These are phyloP conservation scores for Fomitopsis palustris DNA, from an alignment of 1,284 basidiomycete species.

Conservation along the genomic window DNA sequence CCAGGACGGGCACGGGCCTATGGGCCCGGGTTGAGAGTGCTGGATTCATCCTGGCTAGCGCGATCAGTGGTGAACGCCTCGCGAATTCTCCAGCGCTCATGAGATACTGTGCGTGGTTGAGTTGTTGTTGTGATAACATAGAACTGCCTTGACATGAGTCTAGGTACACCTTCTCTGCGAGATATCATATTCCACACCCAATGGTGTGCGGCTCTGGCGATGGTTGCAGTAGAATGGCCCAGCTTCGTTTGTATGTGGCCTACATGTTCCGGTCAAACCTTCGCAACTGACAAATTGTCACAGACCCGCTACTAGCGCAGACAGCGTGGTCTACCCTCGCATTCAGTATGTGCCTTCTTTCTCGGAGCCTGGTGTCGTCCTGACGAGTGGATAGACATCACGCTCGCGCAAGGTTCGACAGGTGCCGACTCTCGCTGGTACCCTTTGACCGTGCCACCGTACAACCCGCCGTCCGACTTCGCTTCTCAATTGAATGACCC, in stretches of 20 bases:
- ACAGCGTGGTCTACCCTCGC: conserved; percentile 85
- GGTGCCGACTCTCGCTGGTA: conserved; percentile 55
- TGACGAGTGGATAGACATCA: conserved; percentile 56
- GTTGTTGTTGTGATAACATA: not conserved
- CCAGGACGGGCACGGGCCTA: conserved; percentile 51
- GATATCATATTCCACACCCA: conserved; percentile 94
- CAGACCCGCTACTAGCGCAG: conserved; percentile 84
- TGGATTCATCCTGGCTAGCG: conserved; percentile 88
- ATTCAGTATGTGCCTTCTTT: conserved; percentile 63
- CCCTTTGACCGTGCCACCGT: conserved; percentile 57
- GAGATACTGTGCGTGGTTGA: conserved; percentile 68
- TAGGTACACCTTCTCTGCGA: conserved; percentile 89
- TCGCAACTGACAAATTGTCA: conserved; percentile 5
- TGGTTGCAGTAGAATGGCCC: conserved; percentile 96
- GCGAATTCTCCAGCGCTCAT: conserved; percentile 83
- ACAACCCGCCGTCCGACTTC: conserved; percentile 64
- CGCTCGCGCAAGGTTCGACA: conserved; percentile 50
- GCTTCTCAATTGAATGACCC: conserved; percentile 67
- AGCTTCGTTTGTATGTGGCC: conserved; percentile 75
- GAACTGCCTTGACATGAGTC: not conserved
- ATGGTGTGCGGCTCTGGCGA: conserved; percentile 82
- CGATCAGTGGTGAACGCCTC: conserved; percentile 87
- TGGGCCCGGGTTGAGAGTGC: conserved; percentile 74
- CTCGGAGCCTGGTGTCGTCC: conserved; percentile 2
- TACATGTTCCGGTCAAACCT: conserved; percentile 2